A percentile compares a stretch with the other conserved stretches of the same genome.
Evolutionary conservation across 495 filamentous ascomycete genomes (phyloP).

Genomic region (Tuber calosporum): DNA sequence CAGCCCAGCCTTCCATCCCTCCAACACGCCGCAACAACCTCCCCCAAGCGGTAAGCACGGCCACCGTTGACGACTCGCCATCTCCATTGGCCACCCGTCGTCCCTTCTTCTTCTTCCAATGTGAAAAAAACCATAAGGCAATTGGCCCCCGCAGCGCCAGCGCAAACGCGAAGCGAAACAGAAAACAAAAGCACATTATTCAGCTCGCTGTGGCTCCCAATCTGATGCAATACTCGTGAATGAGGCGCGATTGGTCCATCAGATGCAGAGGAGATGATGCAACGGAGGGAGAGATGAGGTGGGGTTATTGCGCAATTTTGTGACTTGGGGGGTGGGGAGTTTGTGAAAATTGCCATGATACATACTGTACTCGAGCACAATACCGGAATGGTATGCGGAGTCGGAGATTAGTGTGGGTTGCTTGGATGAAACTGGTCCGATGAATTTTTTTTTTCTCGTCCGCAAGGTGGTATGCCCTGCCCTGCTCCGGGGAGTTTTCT

Average conservation of each 20-base stretch:
- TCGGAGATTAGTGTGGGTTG: neutral
- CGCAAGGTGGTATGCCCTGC: neutral
- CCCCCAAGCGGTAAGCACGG: neutral
- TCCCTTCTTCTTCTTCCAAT: neutral
- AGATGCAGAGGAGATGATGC: neutral
- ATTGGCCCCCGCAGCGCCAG: neutral
- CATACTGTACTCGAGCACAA: too few species aligned
- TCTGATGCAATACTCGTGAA: neutral
- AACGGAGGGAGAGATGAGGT: neutral
- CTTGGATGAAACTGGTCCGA: neutral
- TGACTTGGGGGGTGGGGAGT: neutral
- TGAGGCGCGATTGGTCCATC: neutral
- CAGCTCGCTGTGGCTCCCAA: neutral
- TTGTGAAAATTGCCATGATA: neutral
- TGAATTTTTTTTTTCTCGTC: neutral
- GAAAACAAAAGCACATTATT: neutral
- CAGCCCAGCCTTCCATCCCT: neutral
- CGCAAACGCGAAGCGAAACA: neutral
- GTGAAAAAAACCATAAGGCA: neutral
- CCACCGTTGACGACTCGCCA: neutral
- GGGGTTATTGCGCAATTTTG: neutral
- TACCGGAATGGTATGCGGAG: constrained; percentile 2
- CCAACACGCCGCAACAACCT: neutral
- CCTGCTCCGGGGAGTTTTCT: neutral
- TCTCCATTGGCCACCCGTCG: neutral